These are phyloP conservation scores for Rhizopogon roseolus DNA, from an alignment of 768 basidiomycete genomes.

Conservation along the genomic window DNA sequence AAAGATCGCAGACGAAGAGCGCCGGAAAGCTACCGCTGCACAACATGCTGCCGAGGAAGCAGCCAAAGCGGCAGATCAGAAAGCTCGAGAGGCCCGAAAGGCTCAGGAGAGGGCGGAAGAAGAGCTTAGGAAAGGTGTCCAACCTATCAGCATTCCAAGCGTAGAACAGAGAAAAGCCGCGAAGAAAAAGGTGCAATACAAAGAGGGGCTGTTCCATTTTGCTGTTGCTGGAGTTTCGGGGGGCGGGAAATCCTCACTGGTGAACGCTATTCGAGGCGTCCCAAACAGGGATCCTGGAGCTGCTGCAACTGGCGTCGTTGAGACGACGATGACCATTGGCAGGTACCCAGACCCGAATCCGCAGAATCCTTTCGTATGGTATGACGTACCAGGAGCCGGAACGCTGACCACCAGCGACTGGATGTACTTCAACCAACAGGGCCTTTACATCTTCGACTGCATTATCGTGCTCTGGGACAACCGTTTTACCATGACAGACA, in stretches of 20 bases:
- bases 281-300: constrained; percentile 12
- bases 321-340: constrained; percentile 14
- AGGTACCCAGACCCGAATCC: constrained; percentile 18
- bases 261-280: constrained; percentile 32
- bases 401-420: constrained; percentile 17
- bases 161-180: constrained; percentile 6
- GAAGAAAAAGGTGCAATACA: constrained; percentile 18
- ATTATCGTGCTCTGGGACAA: constrained; percentile 20
- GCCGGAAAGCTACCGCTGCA: too few species aligned
- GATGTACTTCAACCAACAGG: constrained; percentile 23
- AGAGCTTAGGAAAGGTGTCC: constrained; percentile 16
- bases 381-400: constrained; percentile 24
- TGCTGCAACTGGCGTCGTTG: constrained; percentile 17
- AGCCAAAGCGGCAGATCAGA: constrained; percentile 11
- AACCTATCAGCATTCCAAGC: constrained; percentile 11
- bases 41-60: constrained; percentile 6
- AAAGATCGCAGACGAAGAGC: too few species aligned
- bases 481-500: constrained; percentile 21
- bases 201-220: constrained; percentile 27
- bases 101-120: constrained; percentile 12
- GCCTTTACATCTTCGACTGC: constrained; percentile 23
- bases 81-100: constrained; percentile 9
- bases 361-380: constrained; percentile 17
- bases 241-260: constrained; percentile 33
- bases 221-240: constrained; percentile 29